Conservation (phyloP, 129 eudicot genomes). For the Lactuca saligna region DNA sequence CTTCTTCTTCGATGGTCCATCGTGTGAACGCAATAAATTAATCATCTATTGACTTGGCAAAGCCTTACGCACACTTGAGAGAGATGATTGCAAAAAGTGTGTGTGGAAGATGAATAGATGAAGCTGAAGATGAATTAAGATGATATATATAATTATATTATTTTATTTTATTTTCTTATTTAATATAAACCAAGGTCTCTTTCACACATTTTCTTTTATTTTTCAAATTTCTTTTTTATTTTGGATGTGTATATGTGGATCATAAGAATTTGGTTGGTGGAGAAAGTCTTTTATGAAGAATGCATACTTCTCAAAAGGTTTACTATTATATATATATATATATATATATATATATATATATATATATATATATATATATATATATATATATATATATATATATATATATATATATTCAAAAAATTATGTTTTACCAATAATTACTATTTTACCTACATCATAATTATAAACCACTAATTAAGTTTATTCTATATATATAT, state of each 20-base stretch:
- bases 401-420: no score
- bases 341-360: no score
- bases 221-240: not conserved
- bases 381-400: no score
- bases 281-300: not conserved
- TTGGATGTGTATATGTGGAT: conserved; percentile 10
- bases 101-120: not conserved
- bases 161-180: not conserved
- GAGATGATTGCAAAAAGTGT: conserved; percentile 11
- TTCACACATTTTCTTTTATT: conserved; percentile 11
- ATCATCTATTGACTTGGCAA: conserved; percentile 30
- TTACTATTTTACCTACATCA: no score
- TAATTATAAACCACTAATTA: no score
- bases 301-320: not conserved
- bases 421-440: no score
- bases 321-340: no score
- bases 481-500: no score
- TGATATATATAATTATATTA: conserved; percentile 7
- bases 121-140: not conserved
- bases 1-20: conserved; percentile 21
- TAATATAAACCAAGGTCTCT: conserved; percentile 12
- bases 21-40: conserved; percentile 27
- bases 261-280: conserved; percentile 1
- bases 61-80: conserved; percentile 9
- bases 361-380: no score